These are phyloP conservation scores for Cyberlindnera xylosilytica DNA, from an alignment of 805 yeast genomes.

Conservation along the genomic window DNA sequence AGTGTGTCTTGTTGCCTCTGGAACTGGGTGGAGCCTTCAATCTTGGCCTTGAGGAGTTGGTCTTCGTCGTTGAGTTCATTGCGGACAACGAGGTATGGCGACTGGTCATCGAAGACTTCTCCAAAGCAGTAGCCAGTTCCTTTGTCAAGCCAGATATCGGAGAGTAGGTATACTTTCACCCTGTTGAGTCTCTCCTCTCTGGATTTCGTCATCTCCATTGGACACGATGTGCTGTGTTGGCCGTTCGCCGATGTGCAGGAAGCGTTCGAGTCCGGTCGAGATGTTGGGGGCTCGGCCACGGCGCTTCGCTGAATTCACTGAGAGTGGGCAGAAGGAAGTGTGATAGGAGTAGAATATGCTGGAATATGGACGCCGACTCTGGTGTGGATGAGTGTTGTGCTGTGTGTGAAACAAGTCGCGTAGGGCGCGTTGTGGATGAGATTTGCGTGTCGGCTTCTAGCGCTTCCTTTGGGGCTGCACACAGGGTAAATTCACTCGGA, in stretches of 20 bases:
- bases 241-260: too few species aligned
- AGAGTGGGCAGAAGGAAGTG: too few species aligned
- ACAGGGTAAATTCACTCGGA: too few species aligned
- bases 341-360: too few species aligned
- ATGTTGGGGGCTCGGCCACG: too few species aligned
- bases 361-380: too few species aligned
- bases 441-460: too few species aligned
- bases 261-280: too few species aligned
- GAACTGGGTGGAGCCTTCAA: constrained; percentile 77
- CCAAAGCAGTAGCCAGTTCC: constrained; percentile 94
- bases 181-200: constrained; percentile 51
- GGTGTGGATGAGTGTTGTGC: not conserved
- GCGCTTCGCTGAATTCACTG: too few species aligned
- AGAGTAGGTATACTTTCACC: constrained; percentile 86
- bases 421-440: not conserved
- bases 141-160: constrained; percentile 84
- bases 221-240: not conserved
- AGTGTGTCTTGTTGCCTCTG: constrained; percentile 94
- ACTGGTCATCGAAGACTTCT: constrained; percentile 36
- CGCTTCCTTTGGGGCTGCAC: too few species aligned
- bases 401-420: not conserved
- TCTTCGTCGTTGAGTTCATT: constrained; percentile 63
- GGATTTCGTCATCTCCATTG: not conserved
- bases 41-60: constrained; percentile 55
- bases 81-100: constrained; percentile 66